Evolutionary conservation across 2,329 filamentous ascomycete species (phyloP).

Genomic region (Exophiala bonariae): DNA sequence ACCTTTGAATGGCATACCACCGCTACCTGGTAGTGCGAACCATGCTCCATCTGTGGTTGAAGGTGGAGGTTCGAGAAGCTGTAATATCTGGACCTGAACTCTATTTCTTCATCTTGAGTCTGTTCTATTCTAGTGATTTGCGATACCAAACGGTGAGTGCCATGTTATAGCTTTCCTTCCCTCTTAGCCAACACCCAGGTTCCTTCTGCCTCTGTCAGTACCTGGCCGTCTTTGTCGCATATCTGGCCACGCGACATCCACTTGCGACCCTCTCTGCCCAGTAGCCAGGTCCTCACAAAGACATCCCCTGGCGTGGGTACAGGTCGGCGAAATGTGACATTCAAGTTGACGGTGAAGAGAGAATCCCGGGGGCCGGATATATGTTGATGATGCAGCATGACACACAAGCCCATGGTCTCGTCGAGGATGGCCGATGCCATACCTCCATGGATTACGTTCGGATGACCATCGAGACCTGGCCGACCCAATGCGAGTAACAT

Average conservation of each 20-base stretch:
- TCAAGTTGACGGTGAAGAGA: slow-evolving; percentile 27
- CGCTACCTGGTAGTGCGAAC: too few species aligned
- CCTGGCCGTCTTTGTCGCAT: slow-evolving; percentile 24
- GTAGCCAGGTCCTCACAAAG: slow-evolving; percentile 25
- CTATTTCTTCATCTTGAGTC: too few species aligned
- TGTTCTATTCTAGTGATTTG: too few species aligned
- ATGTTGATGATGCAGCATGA: slow-evolving; percentile 33
- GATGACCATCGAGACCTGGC: slow-evolving; percentile 42
- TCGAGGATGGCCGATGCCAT: slow-evolving; percentile 43
- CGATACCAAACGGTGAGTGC: too few species aligned
- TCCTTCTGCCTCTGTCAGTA: slow-evolving; percentile 27
- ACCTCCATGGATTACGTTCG: slow-evolving; percentile 41
- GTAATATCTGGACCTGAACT: too few species aligned
- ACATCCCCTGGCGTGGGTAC: slow-evolving; percentile 25
- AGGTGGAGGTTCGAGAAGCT: too few species aligned
- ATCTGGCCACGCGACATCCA: slow-evolving; percentile 27
- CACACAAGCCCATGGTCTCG: slow-evolving; percentile 44
- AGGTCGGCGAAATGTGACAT: slow-evolving; percentile 26
- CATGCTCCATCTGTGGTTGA: too few species aligned
- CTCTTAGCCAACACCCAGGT: slow-evolving; percentile 26
- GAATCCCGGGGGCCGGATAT: slow-evolving; percentile 18
- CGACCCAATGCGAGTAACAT: slow-evolving; percentile 36
- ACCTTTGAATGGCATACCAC: too few species aligned
- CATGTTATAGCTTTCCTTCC: slow-evolving; percentile 21
- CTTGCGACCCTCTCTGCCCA: slow-evolving; percentile 26